Evolutionary conservation across 2,329 filamentous ascomycete genomes (phyloP).

Genomic region (Apiospora rasikravindrae): DNA sequence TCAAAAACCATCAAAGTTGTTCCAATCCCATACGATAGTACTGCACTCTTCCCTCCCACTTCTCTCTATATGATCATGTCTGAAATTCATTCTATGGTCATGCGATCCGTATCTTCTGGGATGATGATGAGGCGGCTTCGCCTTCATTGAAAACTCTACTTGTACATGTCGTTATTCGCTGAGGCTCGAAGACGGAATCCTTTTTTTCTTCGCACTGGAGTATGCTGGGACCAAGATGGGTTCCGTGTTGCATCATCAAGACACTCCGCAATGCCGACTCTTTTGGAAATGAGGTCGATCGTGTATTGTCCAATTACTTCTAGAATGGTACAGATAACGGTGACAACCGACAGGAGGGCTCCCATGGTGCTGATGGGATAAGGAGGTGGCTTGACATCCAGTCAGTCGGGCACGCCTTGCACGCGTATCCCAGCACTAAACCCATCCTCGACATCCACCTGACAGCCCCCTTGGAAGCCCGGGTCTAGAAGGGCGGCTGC

Average conservation of each 20-base stretch:
- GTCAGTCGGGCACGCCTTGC: background rate
- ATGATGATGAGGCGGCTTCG: background rate
- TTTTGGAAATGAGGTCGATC: background rate
- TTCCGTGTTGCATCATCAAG: background rate
- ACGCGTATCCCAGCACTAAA: background rate
- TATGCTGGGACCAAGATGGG: background rate
- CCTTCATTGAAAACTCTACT: background rate
- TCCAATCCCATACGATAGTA: background rate
- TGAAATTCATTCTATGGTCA: background rate
- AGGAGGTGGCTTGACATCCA: background rate
- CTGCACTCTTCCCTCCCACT: background rate
- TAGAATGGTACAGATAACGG: background rate
- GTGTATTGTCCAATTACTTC: background rate
- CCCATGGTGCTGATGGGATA: background rate
- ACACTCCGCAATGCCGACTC: background rate
- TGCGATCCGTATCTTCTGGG: background rate
- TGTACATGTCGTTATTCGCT: background rate
- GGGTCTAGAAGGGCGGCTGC: background rate
- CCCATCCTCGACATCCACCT: background rate
- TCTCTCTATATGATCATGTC: background rate
- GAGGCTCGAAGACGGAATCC: background rate
- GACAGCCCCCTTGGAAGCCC: background rate
- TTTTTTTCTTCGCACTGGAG: background rate
- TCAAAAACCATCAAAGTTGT: background rate
- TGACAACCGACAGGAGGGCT: background rate